Evolutionary conservation across 164 flowering plant genomes (phyloP), one percentile per base, ranked within the genome.

Genomic region (Cinnamomum chago): DNA sequence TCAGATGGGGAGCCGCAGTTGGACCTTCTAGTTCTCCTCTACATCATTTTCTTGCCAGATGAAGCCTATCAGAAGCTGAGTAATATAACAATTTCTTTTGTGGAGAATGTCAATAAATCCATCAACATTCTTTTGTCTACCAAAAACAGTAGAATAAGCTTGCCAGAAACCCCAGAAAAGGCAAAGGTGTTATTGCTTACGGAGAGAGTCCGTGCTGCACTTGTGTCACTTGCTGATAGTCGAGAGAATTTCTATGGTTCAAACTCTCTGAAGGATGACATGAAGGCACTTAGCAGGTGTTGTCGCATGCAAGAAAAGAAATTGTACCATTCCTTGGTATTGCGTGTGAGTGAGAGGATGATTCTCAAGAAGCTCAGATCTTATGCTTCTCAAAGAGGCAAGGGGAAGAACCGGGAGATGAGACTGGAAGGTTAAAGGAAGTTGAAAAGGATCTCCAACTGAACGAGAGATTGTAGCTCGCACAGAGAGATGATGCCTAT

Each of bases 321-420:
- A 80, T 58, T 85, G 81, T 88, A 87, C 74, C 89, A 93, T 79
- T 89, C 98, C 13, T 75, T 90, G 78, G 72, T 82, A 70, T 79
- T 95, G 79, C 94, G 93, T 18, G 79, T 92, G 47, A 88, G 97
- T 33, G 98, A 95, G 82, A 87, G 97, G 84, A 87, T 67, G 78
- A 89, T 93, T 67, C 85, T 95, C 0, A 68, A 78, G 81, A 95
- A 86, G 78, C 88, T 95, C 2, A 80, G 90, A 77, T 69, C 58
- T 9, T 83, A 81, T 82, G 92, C 91, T 66, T 70, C 85, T 24
- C 75, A 40, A 11, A 73, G 47, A 74, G 30, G 27, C 62, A 62
- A 27, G 70, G 62, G 62, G 70, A 33, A n/a, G 74, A 47, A 22
- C 51, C 27, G 24, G 33, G 74, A 40, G 20, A 5, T 15, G 67